A percentile compares a stretch with the other conserved stretches of the same genome.
These are phyloP conservation scores for Monosporascus ibericus DNA, from an alignment of 2,329 filamentous ascomycete genomes.

Conservation along the genomic window DNA sequence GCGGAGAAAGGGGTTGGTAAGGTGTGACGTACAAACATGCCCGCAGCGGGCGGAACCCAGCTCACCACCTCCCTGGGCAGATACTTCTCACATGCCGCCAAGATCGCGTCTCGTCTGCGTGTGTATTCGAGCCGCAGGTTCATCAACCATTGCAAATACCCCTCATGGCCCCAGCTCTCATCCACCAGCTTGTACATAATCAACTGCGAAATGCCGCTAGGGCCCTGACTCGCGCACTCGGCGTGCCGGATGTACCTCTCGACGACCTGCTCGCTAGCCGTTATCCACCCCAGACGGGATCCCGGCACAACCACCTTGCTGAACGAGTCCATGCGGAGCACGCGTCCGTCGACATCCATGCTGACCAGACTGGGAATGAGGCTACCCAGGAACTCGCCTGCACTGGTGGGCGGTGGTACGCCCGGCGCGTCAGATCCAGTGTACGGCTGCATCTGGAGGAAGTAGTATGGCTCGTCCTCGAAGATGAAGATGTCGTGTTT, in stretches of 20 bases:
- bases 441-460: constrained; percentile 81
- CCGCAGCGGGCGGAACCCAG: constrained; percentile 75
- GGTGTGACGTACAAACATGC: constrained; percentile 78
- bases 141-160: constrained; percentile 86
- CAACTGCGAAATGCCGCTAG: constrained; percentile 77
- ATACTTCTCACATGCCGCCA: constrained; percentile 72
- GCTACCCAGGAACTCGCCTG: constrained; percentile 67
- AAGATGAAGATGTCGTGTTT: constrained; percentile 83
- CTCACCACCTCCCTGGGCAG: constrained; percentile 68
- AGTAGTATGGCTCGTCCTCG: constrained; percentile 94
- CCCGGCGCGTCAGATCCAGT: constrained; percentile 37
- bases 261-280: constrained; percentile 76
- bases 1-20: neutral
- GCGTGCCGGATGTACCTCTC: constrained; percentile 77
- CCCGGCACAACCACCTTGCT: constrained; percentile 87
- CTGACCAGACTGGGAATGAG: constrained; percentile 72
- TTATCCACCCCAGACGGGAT: constrained; percentile 80
- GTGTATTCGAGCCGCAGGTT: constrained; percentile 79
- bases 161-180: constrained; percentile 87
- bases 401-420: constrained; percentile 51
- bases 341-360: constrained; percentile 80
- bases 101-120: constrained; percentile 65
- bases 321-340: constrained; percentile 87
- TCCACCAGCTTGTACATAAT: constrained; percentile 85
- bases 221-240: constrained; percentile 80